A percentile compares a stretch with the other conserved stretches of the same genome.
Conservation (phyloP, 805 yeast genomes). For the Blastobotrys terrestris region DNA sequence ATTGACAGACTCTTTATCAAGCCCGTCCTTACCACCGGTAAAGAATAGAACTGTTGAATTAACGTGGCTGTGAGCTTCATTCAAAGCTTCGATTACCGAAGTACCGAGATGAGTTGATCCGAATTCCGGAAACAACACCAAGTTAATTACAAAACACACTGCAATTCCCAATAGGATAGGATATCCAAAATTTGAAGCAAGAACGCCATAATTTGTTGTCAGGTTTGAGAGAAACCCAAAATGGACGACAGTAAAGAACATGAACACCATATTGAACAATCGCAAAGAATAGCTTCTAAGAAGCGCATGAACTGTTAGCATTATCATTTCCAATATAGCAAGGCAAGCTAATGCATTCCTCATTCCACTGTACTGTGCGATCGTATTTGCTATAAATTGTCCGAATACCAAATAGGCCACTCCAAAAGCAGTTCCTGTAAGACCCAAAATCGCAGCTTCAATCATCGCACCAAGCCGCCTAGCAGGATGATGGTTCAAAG, state of each 20-base stretch:
- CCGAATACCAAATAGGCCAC: slow-evolving; percentile 38
- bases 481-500: slow-evolving; percentile 47
- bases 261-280: slow-evolving; percentile 42
- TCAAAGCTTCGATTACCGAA: slow-evolving; percentile 35
- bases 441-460: slow-evolving; percentile 37
- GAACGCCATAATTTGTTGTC: slow-evolving; percentile 26
- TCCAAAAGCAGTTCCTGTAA: slow-evolving; percentile 39
- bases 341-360: slow-evolving; percentile 39
- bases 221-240: slow-evolving; percentile 40
- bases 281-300: slow-evolving; percentile 42
- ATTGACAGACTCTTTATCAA: slow-evolving; percentile 24
- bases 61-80: slow-evolving; percentile 37
- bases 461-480: slow-evolving; percentile 44
- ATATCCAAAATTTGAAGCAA: slow-evolving; percentile 34
- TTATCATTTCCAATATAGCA: slow-evolving; percentile 40
- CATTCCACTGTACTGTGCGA: slow-evolving; percentile 27
- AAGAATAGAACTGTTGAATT: slow-evolving; percentile 38
- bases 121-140: slow-evolving; percentile 45
- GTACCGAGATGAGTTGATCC: slow-evolving; percentile 46
- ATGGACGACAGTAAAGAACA: slow-evolving; percentile 45
- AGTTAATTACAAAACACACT: slow-evolving; percentile 38
- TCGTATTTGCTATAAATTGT: slow-evolving; percentile 37
- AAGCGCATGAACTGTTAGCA: slow-evolving; percentile 46
- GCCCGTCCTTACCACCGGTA: slow-evolving; percentile 18
- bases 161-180: slow-evolving; percentile 46